A percentile compares a stretch with the other conserved stretches of the same genome.
These are phyloP conservation scores for Brettanomyces anomalus DNA, from an alignment of 805 yeast genomes.

Conservation along the genomic window DNA sequence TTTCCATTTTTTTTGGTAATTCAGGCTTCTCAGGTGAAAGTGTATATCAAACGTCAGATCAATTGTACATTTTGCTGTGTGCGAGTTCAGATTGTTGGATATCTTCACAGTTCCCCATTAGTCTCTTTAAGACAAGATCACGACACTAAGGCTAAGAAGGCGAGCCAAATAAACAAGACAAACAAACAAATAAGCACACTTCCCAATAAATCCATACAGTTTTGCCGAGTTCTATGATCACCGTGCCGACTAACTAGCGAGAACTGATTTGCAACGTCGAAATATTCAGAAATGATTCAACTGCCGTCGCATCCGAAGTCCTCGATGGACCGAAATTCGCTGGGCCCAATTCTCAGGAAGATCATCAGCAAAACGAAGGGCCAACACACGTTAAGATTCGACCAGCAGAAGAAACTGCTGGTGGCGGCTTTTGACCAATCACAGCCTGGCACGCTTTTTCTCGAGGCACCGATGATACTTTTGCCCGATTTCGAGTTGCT, in stretches of 20 bases:
- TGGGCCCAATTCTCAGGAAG: conserved; percentile 3
- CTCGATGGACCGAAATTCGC: not conserved
- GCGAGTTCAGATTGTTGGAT: too few species aligned
- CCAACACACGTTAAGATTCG: conserved; percentile 5
- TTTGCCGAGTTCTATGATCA: too few species aligned
- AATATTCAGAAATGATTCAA: not conserved
- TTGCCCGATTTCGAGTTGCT: conserved; percentile 18
- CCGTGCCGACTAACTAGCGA: not conserved
- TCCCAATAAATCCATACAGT: too few species aligned
- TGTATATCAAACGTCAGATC: too few species aligned
- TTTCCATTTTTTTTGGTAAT: too few species aligned
- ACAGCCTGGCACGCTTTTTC: conserved; percentile 14
- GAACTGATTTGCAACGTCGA: not conserved
- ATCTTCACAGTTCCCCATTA: too few species aligned
- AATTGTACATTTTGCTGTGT: too few species aligned
- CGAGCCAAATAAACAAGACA: too few species aligned
- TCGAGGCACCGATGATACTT: conserved; percentile 24
- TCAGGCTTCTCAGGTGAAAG: too few species aligned
- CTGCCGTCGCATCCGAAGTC: conserved; percentile 1
- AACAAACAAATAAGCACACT: too few species aligned
- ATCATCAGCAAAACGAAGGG: conserved; percentile 5
- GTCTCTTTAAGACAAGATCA: too few species aligned
- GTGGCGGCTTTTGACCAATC: conserved; percentile 3
- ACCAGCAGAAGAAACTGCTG: conserved; percentile 3
- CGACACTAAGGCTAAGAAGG: too few species aligned